phyloP scores from a whole-genome alignment of 345 rosid species.

The Hirschfeldia incana region DNA sequence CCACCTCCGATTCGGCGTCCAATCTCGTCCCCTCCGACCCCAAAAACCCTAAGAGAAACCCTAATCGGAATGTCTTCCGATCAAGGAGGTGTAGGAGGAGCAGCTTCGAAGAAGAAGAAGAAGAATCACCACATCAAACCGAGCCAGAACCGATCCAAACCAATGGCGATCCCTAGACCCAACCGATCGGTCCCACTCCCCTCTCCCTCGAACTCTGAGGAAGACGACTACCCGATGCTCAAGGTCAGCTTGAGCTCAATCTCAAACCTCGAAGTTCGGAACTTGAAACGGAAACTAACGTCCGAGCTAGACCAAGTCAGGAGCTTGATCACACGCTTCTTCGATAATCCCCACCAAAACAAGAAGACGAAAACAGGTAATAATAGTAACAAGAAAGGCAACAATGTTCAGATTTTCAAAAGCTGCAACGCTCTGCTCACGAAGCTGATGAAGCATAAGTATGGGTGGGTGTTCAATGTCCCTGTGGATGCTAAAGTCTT shows the following conservation, averaged over 20 bases:
- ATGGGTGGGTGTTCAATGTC: constrained; percentile 76
- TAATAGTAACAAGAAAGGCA: constrained; percentile 37
- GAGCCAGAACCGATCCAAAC: constrained; percentile 30
- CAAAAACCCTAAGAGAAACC: constrained; percentile 16
- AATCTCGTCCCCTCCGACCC: background rate
- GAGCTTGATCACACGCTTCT: constrained; percentile 36
- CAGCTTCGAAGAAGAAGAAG: constrained; percentile 35
- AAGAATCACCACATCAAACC: constrained; percentile 17
- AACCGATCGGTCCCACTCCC: constrained; percentile 11
- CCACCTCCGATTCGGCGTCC: background rate
- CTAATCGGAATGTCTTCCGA: constrained; percentile 32
- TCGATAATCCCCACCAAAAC: background rate
- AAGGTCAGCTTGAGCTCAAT: constrained; percentile 35
- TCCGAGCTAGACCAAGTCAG: constrained; percentile 34
- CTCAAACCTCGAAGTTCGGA: constrained; percentile 33
- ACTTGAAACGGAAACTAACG: constrained; percentile 35
- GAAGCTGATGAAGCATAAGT: constrained; percentile 77
- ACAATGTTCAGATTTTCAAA: constrained; percentile 48
- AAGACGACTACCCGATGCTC: constrained; percentile 31
- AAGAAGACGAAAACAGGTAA: constrained; percentile 35
- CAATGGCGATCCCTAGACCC: constrained; percentile 18
- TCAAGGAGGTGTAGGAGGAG: constrained; percentile 25
- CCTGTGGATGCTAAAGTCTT: constrained; percentile 84
- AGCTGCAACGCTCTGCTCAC: constrained; percentile 59
- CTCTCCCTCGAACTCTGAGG: constrained; percentile 29